These are phyloP conservation scores for Aureobasidium sp. DNA, from an alignment of 2,329 filamentous ascomycete genomes.

Conservation along the genomic window DNA sequence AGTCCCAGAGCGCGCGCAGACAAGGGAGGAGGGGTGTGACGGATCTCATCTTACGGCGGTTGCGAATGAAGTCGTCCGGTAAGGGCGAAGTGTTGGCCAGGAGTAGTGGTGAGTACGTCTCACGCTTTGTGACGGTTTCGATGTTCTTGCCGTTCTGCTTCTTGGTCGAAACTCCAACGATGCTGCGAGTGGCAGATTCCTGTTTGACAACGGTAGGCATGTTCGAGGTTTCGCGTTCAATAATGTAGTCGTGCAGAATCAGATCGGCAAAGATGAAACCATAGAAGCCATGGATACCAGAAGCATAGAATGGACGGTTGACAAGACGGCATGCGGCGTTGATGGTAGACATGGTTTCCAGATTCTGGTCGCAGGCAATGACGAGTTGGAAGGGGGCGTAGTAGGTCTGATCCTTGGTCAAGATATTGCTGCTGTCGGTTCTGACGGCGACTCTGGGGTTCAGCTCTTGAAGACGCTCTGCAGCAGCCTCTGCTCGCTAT, in stretches of 20 bases:
- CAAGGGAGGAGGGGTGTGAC: constrained; percentile 83
- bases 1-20: constrained; percentile 84
- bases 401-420: constrained; percentile 61
- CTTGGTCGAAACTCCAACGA: constrained; percentile 63
- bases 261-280: constrained; percentile 94
- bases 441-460: constrained; percentile 77
- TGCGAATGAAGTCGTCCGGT: constrained; percentile 57
- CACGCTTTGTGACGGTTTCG: constrained; percentile 85
- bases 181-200: constrained; percentile 70
- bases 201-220: constrained; percentile 42
- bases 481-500: constrained; percentile 72
- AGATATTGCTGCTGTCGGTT: constrained; percentile 60
- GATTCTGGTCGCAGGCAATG: constrained; percentile 81
- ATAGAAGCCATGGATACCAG: constrained; percentile 79
- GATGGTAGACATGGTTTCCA: constrained; percentile 64
- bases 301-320: constrained; percentile 77
- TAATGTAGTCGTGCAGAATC: constrained; percentile 79
- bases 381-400: constrained; percentile 75
- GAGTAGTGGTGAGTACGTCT: constrained; percentile 79
- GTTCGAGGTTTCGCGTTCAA: constrained; percentile 79
- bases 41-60: constrained; percentile 58
- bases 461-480: constrained; percentile 68
- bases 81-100: constrained; percentile 75
- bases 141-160: constrained; percentile 58
- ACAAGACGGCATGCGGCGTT: constrained; percentile 79